Evolutionary conservation across 805 yeast species (phyloP), one percentile per base, ranked within the genome.

Genomic region (Lachancea meyersii): DNA sequence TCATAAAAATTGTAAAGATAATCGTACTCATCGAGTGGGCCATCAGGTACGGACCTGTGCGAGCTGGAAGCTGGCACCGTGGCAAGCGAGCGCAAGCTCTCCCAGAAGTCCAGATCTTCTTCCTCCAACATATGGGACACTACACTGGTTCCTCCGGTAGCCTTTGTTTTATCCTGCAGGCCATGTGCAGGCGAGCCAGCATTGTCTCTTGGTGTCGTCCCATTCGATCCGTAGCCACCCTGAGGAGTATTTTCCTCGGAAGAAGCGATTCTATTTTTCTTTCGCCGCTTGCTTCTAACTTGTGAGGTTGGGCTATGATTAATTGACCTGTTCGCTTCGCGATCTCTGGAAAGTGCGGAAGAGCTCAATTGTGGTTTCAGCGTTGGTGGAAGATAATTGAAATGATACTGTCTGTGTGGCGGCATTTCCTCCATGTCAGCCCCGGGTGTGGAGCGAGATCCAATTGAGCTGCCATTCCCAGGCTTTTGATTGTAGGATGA

Each of bases 31-130:
- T 45, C 51, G 22, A 38, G 41, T 14, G 31, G 35, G 28, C 46
- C 40, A 2, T 45, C 31, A 10, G 36, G 31, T 2, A 40, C 21
- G 13, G 30, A 41, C 26, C 45, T 46, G 13, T 42, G 48, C 24
- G 47, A 22, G 24, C 46, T 17, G 20, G 24, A 34, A 11, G 19
- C 17, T 8, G 55, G 49, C 20, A 39, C 56, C 34, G 72, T 73
- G 1, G 80, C 75, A 18, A 80, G 55, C 14, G 78, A 70, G 38
- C 82, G 68, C 73, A 82, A 70, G 2, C 79, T 76, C 48, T 81
- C 88, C 83, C 86, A 81, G 55, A 80, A 82, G 56, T 80, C 87
- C 26, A 75, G 51, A 18, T 76, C 86, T 45, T 78, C 86, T 31
- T 79, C 86, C 4, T 71, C 60, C 10, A 31, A 35, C 14, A 28